Base-by-base conservation (phyloP, 2,329 filamentous ascomycete species). In the Botrytis hyacinthi region DNA sequence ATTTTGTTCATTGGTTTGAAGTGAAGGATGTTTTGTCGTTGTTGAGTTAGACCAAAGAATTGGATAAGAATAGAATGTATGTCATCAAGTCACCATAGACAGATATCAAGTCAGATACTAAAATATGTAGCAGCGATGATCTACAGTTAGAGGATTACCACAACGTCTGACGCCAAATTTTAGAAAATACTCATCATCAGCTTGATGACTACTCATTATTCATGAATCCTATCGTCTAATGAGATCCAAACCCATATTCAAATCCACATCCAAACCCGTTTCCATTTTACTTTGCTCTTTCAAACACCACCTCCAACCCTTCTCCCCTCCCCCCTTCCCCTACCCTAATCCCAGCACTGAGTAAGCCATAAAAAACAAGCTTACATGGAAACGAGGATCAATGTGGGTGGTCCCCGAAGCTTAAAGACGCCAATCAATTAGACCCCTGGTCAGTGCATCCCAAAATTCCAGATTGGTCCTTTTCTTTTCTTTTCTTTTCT, bases 401-500 rank as follows among this genome's bases (percentile, higher is more conserved):
- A 37, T 46, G 57, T 60, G 57, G 61, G 32, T 57, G 60, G 70
- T 72, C 70, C 70, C 70, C 70, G 70, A 72, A 72, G 70, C 70
- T 72, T 67, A 67, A 67, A 72, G 46, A 72, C 70, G 70, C 70
- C 70, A 72, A 72, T 72, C 48, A 72, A 72, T 4, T 42, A 60
- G 32, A 59, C 46, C 70, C 70, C 70, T 71, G 46, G 70, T 57
- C 70, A 40, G 40, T 71, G 70, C 70, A 46, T 71, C 9, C 40
- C 59, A 46, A 48, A 44, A 48, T 40, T 71, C 69, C 69, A 71
- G 69, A 51, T 51, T 48, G 57, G 57, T 18, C 69, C 46, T 40
- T 62, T n/a, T 22, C 48, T 44, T 29, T 20, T 20, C 32, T 40
- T 62, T 48, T 29, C 22, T n/a, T 37, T 37, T 8, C 37, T 29